Conservation (phyloP, 495 filamentous ascomycete species). For the Penicillium paxilli region DNA sequence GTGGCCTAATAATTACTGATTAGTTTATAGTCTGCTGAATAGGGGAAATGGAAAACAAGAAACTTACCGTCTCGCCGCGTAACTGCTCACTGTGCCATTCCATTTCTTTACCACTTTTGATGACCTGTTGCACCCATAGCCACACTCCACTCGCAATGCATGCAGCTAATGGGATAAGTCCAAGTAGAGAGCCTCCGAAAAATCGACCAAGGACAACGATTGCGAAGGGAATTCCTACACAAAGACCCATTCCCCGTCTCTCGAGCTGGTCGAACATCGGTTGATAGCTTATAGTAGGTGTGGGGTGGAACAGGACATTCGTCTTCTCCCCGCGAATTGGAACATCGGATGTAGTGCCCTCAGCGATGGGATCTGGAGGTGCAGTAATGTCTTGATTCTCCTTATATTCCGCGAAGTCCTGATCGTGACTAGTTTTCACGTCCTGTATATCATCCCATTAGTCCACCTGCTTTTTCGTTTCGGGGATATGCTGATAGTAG, state of each 20-base stretch:
- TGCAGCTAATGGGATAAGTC: conserved; percentile 67
- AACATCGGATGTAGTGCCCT: conserved; percentile 83
- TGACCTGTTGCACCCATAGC: conserved; percentile 85
- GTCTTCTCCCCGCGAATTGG: conserved; percentile 96
- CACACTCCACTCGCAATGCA: conserved; percentile 75
- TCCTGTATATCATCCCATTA: conserved; percentile 24
- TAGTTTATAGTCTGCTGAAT: neutral
- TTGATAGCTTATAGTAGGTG: conserved; percentile 80
- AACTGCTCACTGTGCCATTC: conserved; percentile 89
- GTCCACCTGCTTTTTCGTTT: neutral
- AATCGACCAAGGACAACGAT: conserved; percentile 77
- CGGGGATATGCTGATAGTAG: no score
- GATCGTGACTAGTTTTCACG: conserved; percentile 61
- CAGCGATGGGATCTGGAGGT: conserved; percentile 80
- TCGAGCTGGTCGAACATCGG: conserved; percentile 81
- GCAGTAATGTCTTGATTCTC: conserved; percentile 85
- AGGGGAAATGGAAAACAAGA: neutral
- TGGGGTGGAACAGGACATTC: conserved; percentile 93
- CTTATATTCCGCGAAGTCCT: conserved; percentile 73
- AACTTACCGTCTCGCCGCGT: conserved; percentile 72
- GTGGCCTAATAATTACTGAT: conserved; percentile 51
- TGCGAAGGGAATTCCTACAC: conserved; percentile 63
- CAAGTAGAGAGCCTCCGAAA: conserved; percentile 75
- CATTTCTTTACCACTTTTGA: conserved; percentile 74
- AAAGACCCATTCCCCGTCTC: conserved; percentile 64